Conservation (phyloP, 1,284 basidiomycete genomes). For the Neonothopanus nambi region DNA sequence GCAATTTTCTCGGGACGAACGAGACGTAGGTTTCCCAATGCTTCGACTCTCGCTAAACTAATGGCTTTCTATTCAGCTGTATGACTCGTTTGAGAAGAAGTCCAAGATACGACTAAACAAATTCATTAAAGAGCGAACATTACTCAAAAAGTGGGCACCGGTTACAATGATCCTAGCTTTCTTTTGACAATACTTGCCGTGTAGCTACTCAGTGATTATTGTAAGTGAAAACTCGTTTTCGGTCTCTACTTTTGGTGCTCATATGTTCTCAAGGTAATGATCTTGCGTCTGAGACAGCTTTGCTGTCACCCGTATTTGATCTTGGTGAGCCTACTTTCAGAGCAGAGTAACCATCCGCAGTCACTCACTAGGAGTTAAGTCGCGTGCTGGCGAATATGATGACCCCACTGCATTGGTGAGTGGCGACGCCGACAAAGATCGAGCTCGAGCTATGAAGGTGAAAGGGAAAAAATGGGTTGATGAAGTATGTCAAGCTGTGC, state of each 20-base stretch:
- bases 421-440: conserved; percentile 52
- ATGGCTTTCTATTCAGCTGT: conserved; percentile 45
- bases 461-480: conserved; percentile 57
- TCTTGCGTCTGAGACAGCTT: conserved; percentile 66
- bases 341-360: no score
- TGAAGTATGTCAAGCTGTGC: conserved; percentile 35
- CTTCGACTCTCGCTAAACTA: background rate
- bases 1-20: conserved; percentile 61
- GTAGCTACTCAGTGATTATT: conserved; percentile 50
- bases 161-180: conserved; percentile 11
- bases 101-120: conserved; percentile 56
- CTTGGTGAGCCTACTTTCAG: conserved; percentile 39
- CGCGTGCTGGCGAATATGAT: conserved; percentile 43
- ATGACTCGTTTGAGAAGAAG: conserved; percentile 56
- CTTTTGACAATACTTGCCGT: conserved; percentile 10
- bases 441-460: conserved; percentile 52
- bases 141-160: conserved; percentile 59
- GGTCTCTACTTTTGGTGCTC: background rate
- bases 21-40: conserved; percentile 44
- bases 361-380: conserved; percentile 22
- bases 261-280: conserved; percentile 47
- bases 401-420: conserved; percentile 52
- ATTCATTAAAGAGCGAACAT: conserved; percentile 55
- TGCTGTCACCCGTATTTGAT: conserved; percentile 68
- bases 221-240: conserved; percentile 27